A percentile compares a stretch with the other conserved stretches of the same genome.
Evolutionary conservation across 306 rosid genomes (phyloP).

Genomic region (Erythrophleum fordii): DNA sequence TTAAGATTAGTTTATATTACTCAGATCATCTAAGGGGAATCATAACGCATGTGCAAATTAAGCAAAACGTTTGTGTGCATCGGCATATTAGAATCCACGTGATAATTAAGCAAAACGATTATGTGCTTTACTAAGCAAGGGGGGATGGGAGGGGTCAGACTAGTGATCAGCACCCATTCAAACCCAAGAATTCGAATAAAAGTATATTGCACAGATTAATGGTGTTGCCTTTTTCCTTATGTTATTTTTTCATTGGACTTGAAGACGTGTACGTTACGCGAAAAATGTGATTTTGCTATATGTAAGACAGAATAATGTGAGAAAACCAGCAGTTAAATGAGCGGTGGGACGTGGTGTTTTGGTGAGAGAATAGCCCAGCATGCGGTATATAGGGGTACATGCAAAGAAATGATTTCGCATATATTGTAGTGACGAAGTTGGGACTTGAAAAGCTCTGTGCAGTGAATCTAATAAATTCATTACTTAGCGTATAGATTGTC

Average conservation of each 20-base stretch:
- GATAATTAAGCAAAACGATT: background rate
- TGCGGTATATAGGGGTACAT: too few species aligned
- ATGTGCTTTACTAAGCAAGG: background rate
- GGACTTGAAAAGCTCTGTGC: too few species aligned
- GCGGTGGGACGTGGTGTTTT: too few species aligned
- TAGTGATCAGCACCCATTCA: background rate
- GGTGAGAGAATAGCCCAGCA: too few species aligned
- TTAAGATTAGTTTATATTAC: background rate
- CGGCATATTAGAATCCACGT: background rate
- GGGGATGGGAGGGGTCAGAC: background rate
- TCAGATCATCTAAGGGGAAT: background rate
- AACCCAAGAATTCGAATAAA: background rate
- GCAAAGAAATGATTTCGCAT: too few species aligned
- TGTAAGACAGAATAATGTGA: too few species aligned
- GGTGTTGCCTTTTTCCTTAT: background rate
- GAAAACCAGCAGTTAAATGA: too few species aligned
- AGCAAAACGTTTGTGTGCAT: background rate
- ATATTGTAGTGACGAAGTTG: too few species aligned
- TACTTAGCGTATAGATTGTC: slow-evolving; percentile 36
- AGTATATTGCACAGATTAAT: background rate
- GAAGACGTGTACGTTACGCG: too few species aligned
- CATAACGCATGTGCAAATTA: background rate
- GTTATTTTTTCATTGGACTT: background rate
- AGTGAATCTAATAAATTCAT: slow-evolving; percentile 38
- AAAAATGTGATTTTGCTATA: too few species aligned